Evolutionary conservation across 129 eudicot species (phyloP).

Genomic region (Escallonia herrerae): DNA sequence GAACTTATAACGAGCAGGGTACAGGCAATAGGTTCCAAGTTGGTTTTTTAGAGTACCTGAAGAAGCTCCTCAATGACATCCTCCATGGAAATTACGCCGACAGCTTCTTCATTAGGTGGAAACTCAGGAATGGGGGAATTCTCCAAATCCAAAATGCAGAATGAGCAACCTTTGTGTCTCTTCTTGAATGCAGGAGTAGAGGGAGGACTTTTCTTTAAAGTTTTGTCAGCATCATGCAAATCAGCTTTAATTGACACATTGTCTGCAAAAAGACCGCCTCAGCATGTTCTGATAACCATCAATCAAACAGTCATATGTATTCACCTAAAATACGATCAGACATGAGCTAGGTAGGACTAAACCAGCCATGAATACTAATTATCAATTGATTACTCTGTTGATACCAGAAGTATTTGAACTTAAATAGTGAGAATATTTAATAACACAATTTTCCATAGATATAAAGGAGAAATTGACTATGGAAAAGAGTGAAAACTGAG

Average conservation of each 20-base stretch:
- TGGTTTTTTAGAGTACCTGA: constrained; percentile 45
- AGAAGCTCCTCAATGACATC: constrained; percentile 99
- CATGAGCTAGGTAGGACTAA: neutral
- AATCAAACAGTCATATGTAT: neutral
- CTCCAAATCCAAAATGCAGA: constrained; percentile 88
- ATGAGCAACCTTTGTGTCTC: constrained; percentile 91
- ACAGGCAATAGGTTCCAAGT: too few species aligned
- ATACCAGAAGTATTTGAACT: too few species aligned
- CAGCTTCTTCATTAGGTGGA: constrained; percentile 60
- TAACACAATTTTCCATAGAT: neutral
- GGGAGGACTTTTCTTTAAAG: constrained; percentile 53
- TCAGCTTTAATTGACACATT: constrained; percentile 29
- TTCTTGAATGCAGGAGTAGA: constrained; percentile 85
- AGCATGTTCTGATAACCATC: constrained; percentile 8
- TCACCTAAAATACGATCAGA: neutral
- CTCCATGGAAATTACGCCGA: constrained; percentile 94
- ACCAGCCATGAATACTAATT: neutral
- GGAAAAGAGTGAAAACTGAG: neutral
- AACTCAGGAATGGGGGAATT: constrained; percentile 61
- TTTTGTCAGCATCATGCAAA: constrained; percentile 27
- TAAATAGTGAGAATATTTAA: neutral
- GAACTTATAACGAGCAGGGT: too few species aligned
- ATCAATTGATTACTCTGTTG: neutral
- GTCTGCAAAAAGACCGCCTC: constrained; percentile 25
- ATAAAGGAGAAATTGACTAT: neutral